Evolutionary conservation across 352 stramenopile species (phyloP), one percentile per base, ranked within the genome.

Genomic region (Phytopythium cucurbitacearum): DNA sequence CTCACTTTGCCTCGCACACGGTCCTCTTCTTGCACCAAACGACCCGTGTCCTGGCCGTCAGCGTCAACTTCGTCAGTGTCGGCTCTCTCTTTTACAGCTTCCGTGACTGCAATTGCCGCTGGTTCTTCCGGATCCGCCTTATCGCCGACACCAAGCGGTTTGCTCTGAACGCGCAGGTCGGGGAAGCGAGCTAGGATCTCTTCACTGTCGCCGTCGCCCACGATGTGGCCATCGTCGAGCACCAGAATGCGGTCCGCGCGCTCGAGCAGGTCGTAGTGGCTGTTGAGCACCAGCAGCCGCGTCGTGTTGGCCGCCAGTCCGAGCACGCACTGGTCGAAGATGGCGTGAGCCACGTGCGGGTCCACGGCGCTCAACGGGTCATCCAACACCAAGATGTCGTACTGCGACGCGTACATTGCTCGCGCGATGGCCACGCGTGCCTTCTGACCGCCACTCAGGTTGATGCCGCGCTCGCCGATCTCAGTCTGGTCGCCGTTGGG

Each of bases 381-480:
- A 48, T 80, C 67, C 48, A 75, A 53, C 6, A 79, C 43, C 63
- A 91, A 88, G 32, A 76, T 53, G 16, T 69, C 66, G 34, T 66
- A 76, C 33, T 83, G 49, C 10, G 40, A 52, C 91, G 35, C 67
- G 66, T 98, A 97, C 15, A 97, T 69, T 2, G 80, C 85, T n/a
- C 94, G 65, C 32, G 94, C 94, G 13, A 98, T 67, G 1, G 71
- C 69, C 21, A 97, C 71, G 15, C 89, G 71, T 11, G 66, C 67
- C 65, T 97, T 97, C 64, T 98, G 91, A 4, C 94, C 94, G 10
- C 93, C 94, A 15, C 67, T 94, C 5, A 98, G 65, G 53, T 95
- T 98, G n/a, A 98, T 89, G 3, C 95, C 95, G 43, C 89, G 93
- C 65, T 98, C 93, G 11, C 92, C 94, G 49, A 98, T 98, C 63